Percentiles rank a stretch among this genome's conserved stretches.
These are phyloP conservation scores for Mariannaea sp. DNA, from an alignment of 2,329 filamentous ascomycete genomes.

Conservation along the genomic window DNA sequence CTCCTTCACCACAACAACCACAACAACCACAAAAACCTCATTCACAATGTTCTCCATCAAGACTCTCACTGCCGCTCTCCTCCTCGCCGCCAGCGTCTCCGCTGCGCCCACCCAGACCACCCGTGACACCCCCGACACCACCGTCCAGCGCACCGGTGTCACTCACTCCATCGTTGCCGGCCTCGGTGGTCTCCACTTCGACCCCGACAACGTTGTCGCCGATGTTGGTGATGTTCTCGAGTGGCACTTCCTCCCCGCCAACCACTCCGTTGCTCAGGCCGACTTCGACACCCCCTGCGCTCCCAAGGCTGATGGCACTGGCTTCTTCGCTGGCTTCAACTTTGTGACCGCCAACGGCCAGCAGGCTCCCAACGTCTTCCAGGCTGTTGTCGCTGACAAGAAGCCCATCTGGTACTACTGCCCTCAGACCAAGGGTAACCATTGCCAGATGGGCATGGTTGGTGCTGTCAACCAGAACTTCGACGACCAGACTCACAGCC, in stretches of 20 bases:
- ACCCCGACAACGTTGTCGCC: constrained; percentile 55
- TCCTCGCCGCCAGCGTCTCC: constrained; percentile 38
- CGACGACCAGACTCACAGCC: constrained; percentile 44
- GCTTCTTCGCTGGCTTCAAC: constrained; percentile 54
- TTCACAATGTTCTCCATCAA: constrained; percentile 43
- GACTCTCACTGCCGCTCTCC: constrained; percentile 36
- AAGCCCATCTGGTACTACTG: constrained; percentile 53
- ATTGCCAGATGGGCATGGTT: constrained; percentile 57
- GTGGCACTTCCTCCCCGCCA: constrained; percentile 58
- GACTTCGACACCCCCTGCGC: constrained; percentile 50
- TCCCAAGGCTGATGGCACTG: constrained; percentile 44
- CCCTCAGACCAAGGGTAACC: constrained; percentile 46
- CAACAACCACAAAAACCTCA: background rate
- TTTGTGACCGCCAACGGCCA: constrained; percentile 43
- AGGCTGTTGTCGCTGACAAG: constrained; percentile 49
- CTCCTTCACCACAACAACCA: too few species aligned
- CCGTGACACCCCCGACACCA: constrained; percentile 37
- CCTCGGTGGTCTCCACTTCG: constrained; percentile 52
- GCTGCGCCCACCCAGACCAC: constrained; percentile 42
- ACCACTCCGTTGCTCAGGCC: constrained; percentile 55
- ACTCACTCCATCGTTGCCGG: constrained; percentile 55
- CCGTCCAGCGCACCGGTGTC: constrained; percentile 44
- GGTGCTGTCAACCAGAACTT: constrained; percentile 56
- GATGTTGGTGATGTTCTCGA: constrained; percentile 56
- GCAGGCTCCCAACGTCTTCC: constrained; percentile 49